Evolutionary conservation across 805 yeast genomes (phyloP).

Genomic region (Lachancea mirantina): DNA sequence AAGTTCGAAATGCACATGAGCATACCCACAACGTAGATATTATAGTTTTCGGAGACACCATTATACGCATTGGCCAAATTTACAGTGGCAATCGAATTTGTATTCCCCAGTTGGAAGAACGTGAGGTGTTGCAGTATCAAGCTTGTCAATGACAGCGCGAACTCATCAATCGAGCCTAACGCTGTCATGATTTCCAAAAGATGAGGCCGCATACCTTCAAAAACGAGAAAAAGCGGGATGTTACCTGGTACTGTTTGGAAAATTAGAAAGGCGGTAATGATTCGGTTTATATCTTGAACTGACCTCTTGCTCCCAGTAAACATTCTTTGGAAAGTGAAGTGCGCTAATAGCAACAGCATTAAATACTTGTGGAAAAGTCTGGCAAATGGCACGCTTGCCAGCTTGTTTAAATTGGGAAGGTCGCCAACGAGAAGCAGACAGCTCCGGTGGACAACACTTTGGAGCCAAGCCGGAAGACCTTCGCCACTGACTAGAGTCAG

Average conservation of each 20-base stretch:
- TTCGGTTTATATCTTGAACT: conserved; percentile 13
- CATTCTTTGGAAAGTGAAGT: conserved; percentile 22
- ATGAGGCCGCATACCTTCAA: no score
- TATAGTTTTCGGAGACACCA: conserved; percentile 62
- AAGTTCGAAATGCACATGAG: conserved; percentile 80
- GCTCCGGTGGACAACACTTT: conserved; percentile 23
- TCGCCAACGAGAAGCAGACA: no score
- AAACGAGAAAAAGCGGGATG: conserved; percentile 42
- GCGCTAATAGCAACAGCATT: conserved; percentile 23
- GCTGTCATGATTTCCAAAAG: conserved; percentile 10
- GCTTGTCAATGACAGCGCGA: conserved; percentile 11
- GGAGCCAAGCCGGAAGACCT: conserved; percentile 37
- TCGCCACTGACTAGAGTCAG: conserved; percentile 52
- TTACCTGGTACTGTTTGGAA: conserved; percentile 44
- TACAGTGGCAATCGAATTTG: conserved; percentile 86
- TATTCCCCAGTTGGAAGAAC: conserved; percentile 83
- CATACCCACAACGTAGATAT: conserved; percentile 62
- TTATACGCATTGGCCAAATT: conserved; percentile 90
- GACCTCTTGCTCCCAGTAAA: conserved; percentile 5
- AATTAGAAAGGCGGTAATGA: conserved; percentile 36
- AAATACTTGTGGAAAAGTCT: conserved; percentile 28
- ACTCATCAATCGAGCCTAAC: not conserved
- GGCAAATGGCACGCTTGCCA: conserved; percentile 32
- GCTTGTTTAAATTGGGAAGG: no score
- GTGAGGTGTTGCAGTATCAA: conserved; percentile 64